Conservation (phyloP, 768 basidiomycete species). For the Tylopilus plumbeoviolaceoides region DNA sequence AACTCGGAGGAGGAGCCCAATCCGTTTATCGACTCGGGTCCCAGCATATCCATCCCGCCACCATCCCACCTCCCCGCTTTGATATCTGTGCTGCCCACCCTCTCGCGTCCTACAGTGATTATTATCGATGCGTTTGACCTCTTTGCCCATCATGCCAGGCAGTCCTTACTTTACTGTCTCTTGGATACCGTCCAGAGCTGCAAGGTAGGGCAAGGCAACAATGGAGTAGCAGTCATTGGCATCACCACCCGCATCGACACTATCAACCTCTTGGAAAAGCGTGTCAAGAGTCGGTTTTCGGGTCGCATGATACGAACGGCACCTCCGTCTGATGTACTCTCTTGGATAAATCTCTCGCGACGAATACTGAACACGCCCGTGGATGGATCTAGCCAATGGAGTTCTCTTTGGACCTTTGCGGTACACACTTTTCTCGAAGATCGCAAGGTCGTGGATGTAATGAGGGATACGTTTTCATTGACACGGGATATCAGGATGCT, state of each 20-base stretch:
- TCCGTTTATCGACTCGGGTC: conserved; percentile 43
- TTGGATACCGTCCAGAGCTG: conserved; percentile 92
- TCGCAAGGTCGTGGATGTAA: conserved; percentile 36
- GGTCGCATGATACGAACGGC: conserved; percentile 81
- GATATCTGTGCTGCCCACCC: conserved; percentile 72
- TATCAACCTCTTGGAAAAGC: conserved; percentile 86
- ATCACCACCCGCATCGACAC: conserved; percentile 85
- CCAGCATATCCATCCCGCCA: conserved; percentile 47
- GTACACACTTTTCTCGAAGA: conserved; percentile 59
- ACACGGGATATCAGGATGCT: conserved; percentile 58
- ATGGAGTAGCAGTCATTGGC: conserved; percentile 83
- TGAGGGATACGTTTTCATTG: conserved; percentile 60
- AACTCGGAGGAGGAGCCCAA: conserved; percentile 42
- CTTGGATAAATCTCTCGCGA: conserved; percentile 50
- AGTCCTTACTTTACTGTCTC: conserved; percentile 91
- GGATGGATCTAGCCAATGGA: conserved; percentile 49
- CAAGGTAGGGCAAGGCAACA: conserved; percentile 50
- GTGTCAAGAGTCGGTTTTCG: conserved; percentile 97
- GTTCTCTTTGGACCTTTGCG: conserved; percentile 48
- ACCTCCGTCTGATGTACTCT: conserved; percentile 46
- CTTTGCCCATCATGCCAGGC: conserved; percentile 88
- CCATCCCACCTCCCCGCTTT: conserved; percentile 69
- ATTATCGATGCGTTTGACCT: conserved; percentile 91
- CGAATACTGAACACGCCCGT: conserved; percentile 36
- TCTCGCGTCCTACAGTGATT: conserved; percentile 75